These are phyloP conservation scores for Solanum hybrid DNA, from an alignment of 305 asterid species.

Conservation along the genomic window DNA sequence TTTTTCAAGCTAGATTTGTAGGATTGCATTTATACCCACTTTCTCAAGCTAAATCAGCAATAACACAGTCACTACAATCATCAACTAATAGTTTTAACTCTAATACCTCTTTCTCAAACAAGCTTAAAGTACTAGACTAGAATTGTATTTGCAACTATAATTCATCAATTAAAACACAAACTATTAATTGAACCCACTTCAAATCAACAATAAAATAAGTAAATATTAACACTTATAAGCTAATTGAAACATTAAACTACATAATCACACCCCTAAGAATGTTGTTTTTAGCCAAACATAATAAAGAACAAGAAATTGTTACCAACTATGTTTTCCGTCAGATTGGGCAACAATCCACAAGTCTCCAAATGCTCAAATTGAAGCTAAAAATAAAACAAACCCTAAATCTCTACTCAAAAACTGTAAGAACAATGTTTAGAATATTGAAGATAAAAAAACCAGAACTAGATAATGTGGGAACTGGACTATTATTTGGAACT, in stretches of 20 bases:
- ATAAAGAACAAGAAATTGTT: not conserved
- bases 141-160: not conserved
- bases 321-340: not conserved
- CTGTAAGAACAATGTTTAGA: not conserved
- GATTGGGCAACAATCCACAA: not conserved
- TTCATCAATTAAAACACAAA: not conserved
- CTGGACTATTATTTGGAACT: not conserved
- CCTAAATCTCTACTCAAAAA: not conserved
- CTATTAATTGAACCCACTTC: not conserved
- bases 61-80: not conserved
- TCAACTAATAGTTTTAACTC: not conserved
- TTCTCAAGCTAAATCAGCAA: not conserved
- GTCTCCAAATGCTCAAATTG: not conserved
- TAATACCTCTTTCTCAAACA: not conserved
- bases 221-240: not conserved
- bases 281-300: not conserved
- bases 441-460: not conserved
- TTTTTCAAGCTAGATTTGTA: not conserved
- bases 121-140: not conserved
- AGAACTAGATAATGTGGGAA: not conserved
- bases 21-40: not conserved
- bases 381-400: not conserved
- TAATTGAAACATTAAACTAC: not conserved
- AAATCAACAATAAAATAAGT: not conserved
- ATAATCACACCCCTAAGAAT: not conserved